Evolutionary conservation across 2,329 filamentous ascomycete species (phyloP), one percentile per base, ranked within the genome.

Genomic region (Hymenoscyphus repandus): DNA sequence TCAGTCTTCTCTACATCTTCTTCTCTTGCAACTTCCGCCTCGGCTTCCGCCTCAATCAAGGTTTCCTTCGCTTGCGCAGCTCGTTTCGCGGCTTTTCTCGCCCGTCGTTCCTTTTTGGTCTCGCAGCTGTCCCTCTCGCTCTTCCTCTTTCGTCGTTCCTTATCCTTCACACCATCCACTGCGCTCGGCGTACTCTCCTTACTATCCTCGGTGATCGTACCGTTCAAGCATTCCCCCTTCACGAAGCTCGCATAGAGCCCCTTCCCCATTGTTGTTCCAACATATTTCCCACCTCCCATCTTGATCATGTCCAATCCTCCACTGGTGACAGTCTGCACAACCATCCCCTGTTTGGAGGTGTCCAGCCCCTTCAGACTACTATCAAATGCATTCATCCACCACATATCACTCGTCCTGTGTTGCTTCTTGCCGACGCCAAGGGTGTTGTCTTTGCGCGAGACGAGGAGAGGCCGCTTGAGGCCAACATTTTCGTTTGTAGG

Each of bases 351-450:
- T 58, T 75, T 74, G 20, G 76, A 75, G 1, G 79, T 82, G 65
- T 88, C 86, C 47, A 96, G 77, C 3, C 85, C 87, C 68, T 93
- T 87, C 58, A 96, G 73, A 50, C 91, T 90, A 66, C 90, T 85
- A 69, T 97, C 92, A 60, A 96, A 96, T 10, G 93, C 93, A 52
- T 89, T 86, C 70, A 96, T 77, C 93, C 93, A 99, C 93, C 93
- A 99, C 68, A 96, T 90, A 66, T 96, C 92, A 60, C 76, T 80
- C 69, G 77, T 74, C 18, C 55, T 57, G 50, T 78, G 78, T 58
- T 80, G 80, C 68, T 88, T 90, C 66, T 88, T 83, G 49, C 92
- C 92, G 5, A 97, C 74, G 20, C 92, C 92, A 47, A 88, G 76
- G 27, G 79, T 86, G 68, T 95, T 87, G 61, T 85, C 78, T 70